These are phyloP conservation scores for Zygoascus meyerae DNA, from an alignment of 1,139 yeast species.

Conservation along the genomic window DNA sequence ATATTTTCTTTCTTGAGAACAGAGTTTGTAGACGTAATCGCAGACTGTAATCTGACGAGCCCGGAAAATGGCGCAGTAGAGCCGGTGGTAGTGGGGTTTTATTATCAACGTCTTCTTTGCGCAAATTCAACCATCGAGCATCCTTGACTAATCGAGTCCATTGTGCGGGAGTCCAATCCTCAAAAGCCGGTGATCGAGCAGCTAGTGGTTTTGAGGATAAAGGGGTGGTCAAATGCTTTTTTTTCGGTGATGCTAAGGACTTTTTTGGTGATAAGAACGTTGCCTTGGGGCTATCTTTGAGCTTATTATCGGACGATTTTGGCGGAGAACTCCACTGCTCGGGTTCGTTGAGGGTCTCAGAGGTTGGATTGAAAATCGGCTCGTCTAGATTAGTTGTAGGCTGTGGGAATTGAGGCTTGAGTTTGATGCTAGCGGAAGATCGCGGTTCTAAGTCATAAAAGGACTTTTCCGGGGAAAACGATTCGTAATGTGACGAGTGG, in stretches of 20 bases:
- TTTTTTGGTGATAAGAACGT: background rate
- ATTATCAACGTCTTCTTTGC: background rate
- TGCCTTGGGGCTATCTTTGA: background rate
- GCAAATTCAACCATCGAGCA: slow-evolving; percentile 1
- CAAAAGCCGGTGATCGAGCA: slow-evolving; percentile 2
- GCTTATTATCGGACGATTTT: no score
- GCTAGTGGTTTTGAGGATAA: background rate
- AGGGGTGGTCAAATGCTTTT: background rate
- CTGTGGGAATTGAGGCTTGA: no score
- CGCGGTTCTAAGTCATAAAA: no score
- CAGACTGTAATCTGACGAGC: slow-evolving; percentile 4
- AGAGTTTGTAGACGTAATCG: slow-evolving; percentile 6
- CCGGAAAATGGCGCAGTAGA: slow-evolving; percentile 4
- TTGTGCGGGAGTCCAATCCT: slow-evolving; percentile 5
- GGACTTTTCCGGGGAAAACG: no score
- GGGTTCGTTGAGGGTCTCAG: no score
- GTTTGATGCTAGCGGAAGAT: no score
- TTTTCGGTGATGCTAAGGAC: background rate
- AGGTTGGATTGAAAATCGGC: no score
- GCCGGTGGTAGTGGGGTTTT: background rate
- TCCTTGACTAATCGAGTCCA: slow-evolving; percentile 5
- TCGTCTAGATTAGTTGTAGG: no score
- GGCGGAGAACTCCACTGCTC: no score
- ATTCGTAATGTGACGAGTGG: no score
- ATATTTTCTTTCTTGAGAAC: background rate